Evolutionary conservation across 1,284 basidiomycete species (phyloP).

Genomic region (Cryptococcus amylolentus): DNA sequence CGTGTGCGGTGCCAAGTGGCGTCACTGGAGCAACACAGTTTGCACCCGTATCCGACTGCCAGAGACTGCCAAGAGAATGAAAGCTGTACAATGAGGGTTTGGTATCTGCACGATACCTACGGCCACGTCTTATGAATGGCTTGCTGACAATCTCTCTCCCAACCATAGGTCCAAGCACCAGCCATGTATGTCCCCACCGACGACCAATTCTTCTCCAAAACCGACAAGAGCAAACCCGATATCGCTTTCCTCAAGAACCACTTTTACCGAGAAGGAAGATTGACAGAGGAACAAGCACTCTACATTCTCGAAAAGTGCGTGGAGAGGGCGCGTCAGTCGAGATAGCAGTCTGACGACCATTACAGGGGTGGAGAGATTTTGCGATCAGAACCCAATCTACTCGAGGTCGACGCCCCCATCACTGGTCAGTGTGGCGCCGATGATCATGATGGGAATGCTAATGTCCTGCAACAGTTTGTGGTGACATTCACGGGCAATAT

Average conservation of each 20-base stretch:
- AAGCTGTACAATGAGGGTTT: not conserved
- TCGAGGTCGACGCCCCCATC: conserved; percentile 89
- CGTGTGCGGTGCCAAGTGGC: not conserved
- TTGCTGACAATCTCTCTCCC: not conserved
- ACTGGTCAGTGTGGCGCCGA: conserved; percentile 62
- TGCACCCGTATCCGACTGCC: not conserved
- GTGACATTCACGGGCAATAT: conserved; percentile 97
- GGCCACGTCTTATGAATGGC: not conserved
- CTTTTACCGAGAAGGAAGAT: conserved; percentile 90
- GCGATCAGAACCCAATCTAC: conserved; percentile 77
- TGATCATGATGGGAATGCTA: conserved; percentile 5
- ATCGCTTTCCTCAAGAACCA: conserved; percentile 98
- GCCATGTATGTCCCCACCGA: conserved; percentile 88
- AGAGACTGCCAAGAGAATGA: not conserved
- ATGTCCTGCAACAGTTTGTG: conserved; percentile 63
- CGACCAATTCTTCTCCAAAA: conserved; percentile 85
- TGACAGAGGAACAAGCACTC: conserved; percentile 85
- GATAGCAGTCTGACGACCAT: conserved; percentile 1
- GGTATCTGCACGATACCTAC: not conserved
- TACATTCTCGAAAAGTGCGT: conserved; percentile 71
- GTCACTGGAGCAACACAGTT: too few species aligned
- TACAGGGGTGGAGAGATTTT: conserved; percentile 67
- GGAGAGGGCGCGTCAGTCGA: conserved; percentile 4
- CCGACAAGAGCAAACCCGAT: conserved; percentile 84
- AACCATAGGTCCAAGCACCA: conserved; percentile 78